Conservation (phyloP, 495 filamentous ascomycete genomes). For the Copromyces sp. region DNA sequence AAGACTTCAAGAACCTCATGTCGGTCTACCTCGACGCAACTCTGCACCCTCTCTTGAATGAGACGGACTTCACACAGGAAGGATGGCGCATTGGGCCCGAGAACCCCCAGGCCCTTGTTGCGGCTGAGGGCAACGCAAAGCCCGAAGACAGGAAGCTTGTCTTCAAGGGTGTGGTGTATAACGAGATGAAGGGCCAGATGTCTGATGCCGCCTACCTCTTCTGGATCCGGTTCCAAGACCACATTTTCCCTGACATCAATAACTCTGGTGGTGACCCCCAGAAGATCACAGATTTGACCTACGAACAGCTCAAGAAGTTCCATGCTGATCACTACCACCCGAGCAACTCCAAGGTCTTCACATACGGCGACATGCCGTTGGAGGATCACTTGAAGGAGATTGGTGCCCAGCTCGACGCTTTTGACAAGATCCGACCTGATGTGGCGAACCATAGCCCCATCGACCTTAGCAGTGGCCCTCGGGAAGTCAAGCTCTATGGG, state of each 20-base stretch:
- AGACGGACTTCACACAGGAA: slow-evolving; percentile 90
- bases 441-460: slow-evolving; percentile 66
- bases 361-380: slow-evolving; percentile 89
- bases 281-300: slow-evolving; percentile 89
- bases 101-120: slow-evolving; percentile 52
- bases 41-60: slow-evolving; percentile 73
- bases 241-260: slow-evolving; percentile 84
- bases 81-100: slow-evolving; percentile 94
- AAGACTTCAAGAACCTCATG: slow-evolving; percentile 91
- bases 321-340: slow-evolving; percentile 91
- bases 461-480: slow-evolving; percentile 54
- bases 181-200: slow-evolving; percentile 99
- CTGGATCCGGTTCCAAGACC: slow-evolving; percentile 88
- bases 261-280: slow-evolving; percentile 94
- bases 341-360: slow-evolving; percentile 89
- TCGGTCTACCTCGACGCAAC: slow-evolving; percentile 96
- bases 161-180: slow-evolving; percentile 98
- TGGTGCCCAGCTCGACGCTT: slow-evolving; percentile 57
- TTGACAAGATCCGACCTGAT: slow-evolving; percentile 59
- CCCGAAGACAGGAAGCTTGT: slow-evolving; percentile 53
- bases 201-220: slow-evolving; percentile 94
- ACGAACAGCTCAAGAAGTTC: slow-evolving; percentile 74
- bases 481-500: slow-evolving; percentile 60
- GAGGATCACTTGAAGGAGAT: slow-evolving; percentile 69
- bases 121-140: slow-evolving; percentile 30